These are phyloP conservation scores for Cystofilobasidium bisporidii DNA, from an alignment of 768 basidiomycete species.

Conservation along the genomic window DNA sequence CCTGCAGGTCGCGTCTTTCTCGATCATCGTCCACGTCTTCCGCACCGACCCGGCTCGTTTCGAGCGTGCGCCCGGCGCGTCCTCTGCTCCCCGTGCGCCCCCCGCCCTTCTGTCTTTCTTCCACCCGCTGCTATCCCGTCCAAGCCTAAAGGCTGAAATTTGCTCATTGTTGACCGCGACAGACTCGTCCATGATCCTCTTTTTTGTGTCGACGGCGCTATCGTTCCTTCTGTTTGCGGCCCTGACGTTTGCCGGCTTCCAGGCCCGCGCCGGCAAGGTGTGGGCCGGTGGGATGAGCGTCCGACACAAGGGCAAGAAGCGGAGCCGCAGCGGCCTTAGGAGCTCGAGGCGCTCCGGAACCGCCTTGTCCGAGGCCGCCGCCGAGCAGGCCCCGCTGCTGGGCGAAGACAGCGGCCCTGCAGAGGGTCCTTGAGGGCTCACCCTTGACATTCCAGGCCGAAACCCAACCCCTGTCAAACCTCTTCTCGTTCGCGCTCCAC, in stretches of 20 bases:
- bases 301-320: background rate
- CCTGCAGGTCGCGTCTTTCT: conserved; percentile 12
- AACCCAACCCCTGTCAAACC: too few species aligned
- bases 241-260: conserved; percentile 19
- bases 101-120: background rate
- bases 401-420: too few species aligned
- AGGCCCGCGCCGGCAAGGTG: conserved; percentile 17
- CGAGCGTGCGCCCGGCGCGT: background rate
- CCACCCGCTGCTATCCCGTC: background rate
- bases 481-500: too few species aligned
- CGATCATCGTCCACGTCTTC: conserved; percentile 5
- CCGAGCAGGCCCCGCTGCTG: too few species aligned
- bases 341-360: too few species aligned
- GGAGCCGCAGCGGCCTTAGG: background rate
- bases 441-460: too few species aligned
- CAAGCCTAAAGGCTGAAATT: too few species aligned
- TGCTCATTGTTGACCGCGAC: background rate
- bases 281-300: conserved; percentile 13
- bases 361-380: too few species aligned
- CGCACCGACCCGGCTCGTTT: conserved; percentile 1
- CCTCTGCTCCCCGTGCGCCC: background rate
- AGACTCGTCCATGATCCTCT: conserved; percentile 11
- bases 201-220: background rate
- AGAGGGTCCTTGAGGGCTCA: too few species aligned
- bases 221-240: conserved; percentile 19